phyloP scores from a whole-genome alignment of 1,284 basidiomycete species.

The Pseudozyma thailandica region DNA sequence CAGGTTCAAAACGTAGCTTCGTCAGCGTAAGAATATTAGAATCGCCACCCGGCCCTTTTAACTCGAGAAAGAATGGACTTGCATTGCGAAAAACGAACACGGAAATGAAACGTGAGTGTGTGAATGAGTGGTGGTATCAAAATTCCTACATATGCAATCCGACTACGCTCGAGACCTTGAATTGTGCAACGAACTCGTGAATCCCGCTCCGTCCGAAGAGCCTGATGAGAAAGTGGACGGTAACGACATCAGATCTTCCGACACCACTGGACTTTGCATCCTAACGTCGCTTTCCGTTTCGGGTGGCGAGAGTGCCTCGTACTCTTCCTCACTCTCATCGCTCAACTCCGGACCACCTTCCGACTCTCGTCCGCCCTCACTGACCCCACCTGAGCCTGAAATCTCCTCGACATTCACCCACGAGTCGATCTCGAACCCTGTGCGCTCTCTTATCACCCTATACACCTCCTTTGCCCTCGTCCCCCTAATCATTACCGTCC shows the following conservation, averaged over 20 bases:
- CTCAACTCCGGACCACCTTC: not conserved
- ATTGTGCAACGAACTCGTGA: slow-evolving; percentile 9
- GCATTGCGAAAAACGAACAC: not conserved
- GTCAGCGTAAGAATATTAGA: not conserved
- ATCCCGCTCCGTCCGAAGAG: not conserved
- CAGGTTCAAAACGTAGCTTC: not conserved
- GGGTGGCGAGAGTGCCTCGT: not conserved
- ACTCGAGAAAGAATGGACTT: not conserved
- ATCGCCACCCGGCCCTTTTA: not conserved
- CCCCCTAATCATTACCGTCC: slow-evolving; percentile 8
- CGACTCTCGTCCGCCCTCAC: not conserved
- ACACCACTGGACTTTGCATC: not conserved
- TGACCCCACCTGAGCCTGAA: no score
- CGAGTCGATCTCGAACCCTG: not conserved
- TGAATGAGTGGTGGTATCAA: not conserved
- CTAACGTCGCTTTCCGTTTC: not conserved
- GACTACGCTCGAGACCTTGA: not conserved
- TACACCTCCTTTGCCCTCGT: no score
- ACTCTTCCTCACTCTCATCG: not conserved
- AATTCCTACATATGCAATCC: not conserved
- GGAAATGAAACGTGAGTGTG: not conserved
- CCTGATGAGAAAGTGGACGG: not conserved
- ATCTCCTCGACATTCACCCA: slow-evolving; percentile 14
- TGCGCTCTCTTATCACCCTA: not conserved
- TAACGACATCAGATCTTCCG: slow-evolving; percentile 1